Evolutionary conservation across 345 rosid genomes (phyloP).

Genomic region (Citrus mangshanensis): DNA sequence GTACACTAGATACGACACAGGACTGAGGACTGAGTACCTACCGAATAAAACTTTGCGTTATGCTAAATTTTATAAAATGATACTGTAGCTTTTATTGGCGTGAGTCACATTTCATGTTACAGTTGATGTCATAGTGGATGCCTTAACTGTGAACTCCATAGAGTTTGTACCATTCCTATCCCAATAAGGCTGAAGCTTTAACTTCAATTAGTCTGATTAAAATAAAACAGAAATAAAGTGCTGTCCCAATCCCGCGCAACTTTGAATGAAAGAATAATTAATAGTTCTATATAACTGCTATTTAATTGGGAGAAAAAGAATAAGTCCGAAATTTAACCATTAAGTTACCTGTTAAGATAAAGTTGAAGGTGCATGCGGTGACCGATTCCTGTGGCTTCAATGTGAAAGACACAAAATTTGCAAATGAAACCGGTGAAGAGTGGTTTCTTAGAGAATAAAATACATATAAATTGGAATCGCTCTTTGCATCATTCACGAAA

Average conservation of each 20-base stretch:
- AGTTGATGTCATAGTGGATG: background rate
- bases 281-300: background rate
- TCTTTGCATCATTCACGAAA: background rate
- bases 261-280: background rate
- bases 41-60: background rate
- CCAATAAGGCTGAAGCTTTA: background rate
- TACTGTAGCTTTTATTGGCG: background rate
- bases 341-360: background rate
- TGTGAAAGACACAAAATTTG: background rate
- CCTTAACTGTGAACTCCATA: background rate
- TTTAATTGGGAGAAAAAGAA: background rate
- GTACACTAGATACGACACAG: background rate
- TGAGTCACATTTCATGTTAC: background rate
- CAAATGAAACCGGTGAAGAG: background rate
- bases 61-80: no score
- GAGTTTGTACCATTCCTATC: background rate
- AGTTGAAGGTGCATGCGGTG: background rate
- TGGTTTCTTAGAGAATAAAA: background rate
- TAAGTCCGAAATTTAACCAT: background rate
- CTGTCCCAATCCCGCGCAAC: background rate
- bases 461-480: background rate
- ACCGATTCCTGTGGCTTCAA: background rate
- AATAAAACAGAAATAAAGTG: background rate
- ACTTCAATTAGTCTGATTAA: background rate
- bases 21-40: no score